These are phyloP conservation scores for Saccharomyces pastorianus DNA, from an alignment of 1,139 yeast genomes.

Conservation along the genomic window DNA sequence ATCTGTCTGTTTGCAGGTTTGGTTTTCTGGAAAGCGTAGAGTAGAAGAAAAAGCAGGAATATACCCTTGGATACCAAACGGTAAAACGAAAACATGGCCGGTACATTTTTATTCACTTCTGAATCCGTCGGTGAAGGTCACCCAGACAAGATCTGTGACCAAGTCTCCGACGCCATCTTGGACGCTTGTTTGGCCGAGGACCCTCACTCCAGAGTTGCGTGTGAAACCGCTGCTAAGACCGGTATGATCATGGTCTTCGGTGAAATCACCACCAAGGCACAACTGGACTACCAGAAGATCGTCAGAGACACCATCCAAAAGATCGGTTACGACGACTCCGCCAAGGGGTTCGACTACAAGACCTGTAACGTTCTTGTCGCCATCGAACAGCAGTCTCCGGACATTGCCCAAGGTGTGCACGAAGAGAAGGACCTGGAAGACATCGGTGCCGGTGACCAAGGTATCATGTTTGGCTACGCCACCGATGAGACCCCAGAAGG, in stretches of 20 bases:
- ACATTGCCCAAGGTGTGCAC: slow-evolving; percentile 97
- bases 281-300: slow-evolving; percentile 88
- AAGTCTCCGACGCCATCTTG: slow-evolving; percentile 92
- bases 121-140: slow-evolving; percentile 98
- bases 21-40: too few species aligned
- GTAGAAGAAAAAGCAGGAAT: neutral
- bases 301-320: slow-evolving; percentile 95
- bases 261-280: slow-evolving; percentile 94
- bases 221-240: slow-evolving; percentile 96
- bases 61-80: neutral
- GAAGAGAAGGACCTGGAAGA: slow-evolving; percentile 92
- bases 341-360: slow-evolving; percentile 95
- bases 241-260: slow-evolving; percentile 98
- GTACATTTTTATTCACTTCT: slow-evolving; percentile 66
- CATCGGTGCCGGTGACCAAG: slow-evolving; percentile 99
- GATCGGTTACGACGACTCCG: slow-evolving; percentile 92
- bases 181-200: slow-evolving; percentile 93
- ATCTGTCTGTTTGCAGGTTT: too few species aligned
- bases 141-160: slow-evolving; percentile 98
- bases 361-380: slow-evolving; percentile 97
- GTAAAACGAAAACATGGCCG: slow-evolving; percentile 8
- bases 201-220: slow-evolving; percentile 95
- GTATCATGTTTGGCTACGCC: slow-evolving; percentile 99
- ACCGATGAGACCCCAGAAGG: slow-evolving; percentile 96
- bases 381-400: slow-evolving; percentile 97